Evolutionary conservation across 2,329 filamentous ascomycete species (phyloP), one percentile per base, ranked within the genome.

Genomic region (Pseudogymnoascus sp.): DNA sequence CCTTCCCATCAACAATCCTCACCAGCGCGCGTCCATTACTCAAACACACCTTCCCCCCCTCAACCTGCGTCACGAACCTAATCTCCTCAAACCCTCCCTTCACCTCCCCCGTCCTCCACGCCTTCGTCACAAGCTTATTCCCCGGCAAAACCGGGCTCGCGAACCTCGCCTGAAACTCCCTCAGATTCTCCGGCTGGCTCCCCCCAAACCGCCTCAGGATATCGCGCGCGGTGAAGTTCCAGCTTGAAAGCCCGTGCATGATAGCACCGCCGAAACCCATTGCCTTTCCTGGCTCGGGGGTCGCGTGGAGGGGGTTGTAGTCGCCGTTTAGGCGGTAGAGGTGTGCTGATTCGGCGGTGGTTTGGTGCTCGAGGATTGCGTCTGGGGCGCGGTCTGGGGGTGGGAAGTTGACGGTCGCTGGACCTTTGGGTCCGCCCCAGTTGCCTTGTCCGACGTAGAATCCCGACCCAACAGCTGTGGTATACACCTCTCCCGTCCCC

Each of bases 361-460:
- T 91, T 76, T 91, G 87, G 70, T 89, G 83, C 70, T 84, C 83
- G 68, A 89, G 84, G 5, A 86, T 82, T 46, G 80, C 84, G 76
- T 96, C 91, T 14, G 92, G 89, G 60, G 80, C 78, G 77, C 86
- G 85, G 67, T 82, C 87, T 73, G 88, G 78, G 6, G 91, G 91
- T 5, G 90, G 88, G 78, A 85, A 96, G 78, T 85, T 92, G 69
- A 87, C 80, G 0, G 88, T 89, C 65, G 90, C 87, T 2, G 91
- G 91, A 4, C 91, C 93, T 79, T 96, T 96, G 40, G 93, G 93
- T 0, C 93, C 93, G 68, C 90, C 89, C 93, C 93, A 97, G 74
- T 80, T 79, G 70, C 85, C 85, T 75, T 90, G 87, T 0, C 86
- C 86, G 59, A 90, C 84, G 69, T 85, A 88, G 73, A 90, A 90